phyloP scores from a whole-genome alignment of 2,329 filamentous ascomycete genomes.

The Stagonosporopsis rhizophila region DNA sequence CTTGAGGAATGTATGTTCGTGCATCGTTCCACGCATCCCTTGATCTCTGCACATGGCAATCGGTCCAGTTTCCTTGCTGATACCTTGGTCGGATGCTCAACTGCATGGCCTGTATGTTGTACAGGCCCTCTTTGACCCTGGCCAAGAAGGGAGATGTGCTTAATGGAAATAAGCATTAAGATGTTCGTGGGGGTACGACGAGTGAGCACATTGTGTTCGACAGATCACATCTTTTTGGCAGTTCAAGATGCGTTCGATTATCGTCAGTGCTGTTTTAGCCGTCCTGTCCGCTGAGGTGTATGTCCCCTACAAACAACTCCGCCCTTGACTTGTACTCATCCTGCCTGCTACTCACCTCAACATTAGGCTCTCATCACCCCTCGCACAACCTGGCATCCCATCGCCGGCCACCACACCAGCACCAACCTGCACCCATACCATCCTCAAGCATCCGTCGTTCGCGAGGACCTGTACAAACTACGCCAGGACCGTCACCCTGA shows the following conservation, averaged over 20 bases:
- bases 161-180: conserved; percentile 8
- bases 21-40: conserved; percentile 5
- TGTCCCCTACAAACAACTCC: background rate
- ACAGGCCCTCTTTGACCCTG: background rate
- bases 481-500: conserved; percentile 31
- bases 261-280: background rate
- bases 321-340: background rate
- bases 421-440: conserved; percentile 24
- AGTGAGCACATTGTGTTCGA: background rate
- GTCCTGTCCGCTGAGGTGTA: conserved; percentile 1
- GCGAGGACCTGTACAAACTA: conserved; percentile 33
- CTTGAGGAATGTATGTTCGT: conserved; percentile 10
- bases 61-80: background rate
- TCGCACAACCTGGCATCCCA: background rate
- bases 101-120: background rate
- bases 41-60: background rate
- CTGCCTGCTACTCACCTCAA: background rate
- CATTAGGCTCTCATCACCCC: background rate
- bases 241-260: background rate
- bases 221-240: background rate
- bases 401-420: background rate
- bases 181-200: background rate
- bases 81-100: background rate
- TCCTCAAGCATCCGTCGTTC: conserved; percentile 29
- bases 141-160: background rate